These are phyloP conservation scores for Schwanniomyces occidentalis DNA, from an alignment of 805 yeast species.

Conservation along the genomic window DNA sequence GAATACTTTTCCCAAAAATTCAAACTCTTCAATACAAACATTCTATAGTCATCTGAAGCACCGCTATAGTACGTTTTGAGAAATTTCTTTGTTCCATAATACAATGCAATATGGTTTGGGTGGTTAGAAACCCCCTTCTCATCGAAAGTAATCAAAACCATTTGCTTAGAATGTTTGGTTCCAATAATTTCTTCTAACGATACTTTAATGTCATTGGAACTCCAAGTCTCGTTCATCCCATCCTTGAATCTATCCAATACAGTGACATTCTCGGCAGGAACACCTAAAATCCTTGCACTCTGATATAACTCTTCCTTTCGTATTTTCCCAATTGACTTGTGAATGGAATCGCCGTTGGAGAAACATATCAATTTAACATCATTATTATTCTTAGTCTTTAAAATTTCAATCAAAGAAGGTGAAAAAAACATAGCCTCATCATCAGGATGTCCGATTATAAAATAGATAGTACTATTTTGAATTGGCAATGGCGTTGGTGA, in stretches of 20 bases:
- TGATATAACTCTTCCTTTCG: constrained; percentile 60
- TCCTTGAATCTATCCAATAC: constrained; percentile 56
- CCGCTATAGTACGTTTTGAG: constrained; percentile 14
- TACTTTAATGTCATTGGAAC: constrained; percentile 37
- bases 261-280: constrained; percentile 40
- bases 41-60: constrained; percentile 11
- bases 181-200: constrained; percentile 31
- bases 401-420: constrained; percentile 63
- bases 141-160: constrained; percentile 76
- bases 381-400: constrained; percentile 50
- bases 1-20: constrained; percentile 51
- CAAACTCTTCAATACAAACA: constrained; percentile 35
- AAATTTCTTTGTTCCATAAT: constrained; percentile 47
- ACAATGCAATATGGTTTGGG: constrained; percentile 76
- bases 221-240: constrained; percentile 71
- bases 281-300: constrained; percentile 57
- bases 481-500: constrained; percentile 36
- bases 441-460: constrained; percentile 93
- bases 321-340: constrained; percentile 65
- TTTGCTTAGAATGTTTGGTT: constrained; percentile 13
- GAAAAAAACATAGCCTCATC: constrained; percentile 98
- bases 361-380: constrained; percentile 63
- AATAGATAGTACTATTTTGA: constrained; percentile 39
- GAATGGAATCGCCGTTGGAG: constrained; percentile 67
- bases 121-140: constrained; percentile 79